phyloP scores from a whole-genome alignment of 352 stramenopile genomes.

The Thalassiosira hispida region DNA sequence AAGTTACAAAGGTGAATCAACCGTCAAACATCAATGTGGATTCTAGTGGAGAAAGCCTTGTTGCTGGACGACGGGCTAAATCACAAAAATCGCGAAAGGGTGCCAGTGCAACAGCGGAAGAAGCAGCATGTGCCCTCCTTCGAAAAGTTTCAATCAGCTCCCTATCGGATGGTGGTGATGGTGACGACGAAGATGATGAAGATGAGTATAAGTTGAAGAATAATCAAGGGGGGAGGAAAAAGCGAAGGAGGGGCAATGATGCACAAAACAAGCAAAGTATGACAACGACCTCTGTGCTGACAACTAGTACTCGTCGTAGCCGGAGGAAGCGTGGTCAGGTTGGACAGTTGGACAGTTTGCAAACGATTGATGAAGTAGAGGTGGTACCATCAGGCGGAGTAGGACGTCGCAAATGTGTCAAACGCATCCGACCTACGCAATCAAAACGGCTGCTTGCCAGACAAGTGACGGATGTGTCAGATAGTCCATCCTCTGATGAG shows the following conservation, averaged over 20 bases:
- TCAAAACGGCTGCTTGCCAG: not conserved
- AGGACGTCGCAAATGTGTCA: no score
- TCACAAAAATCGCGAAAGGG: slow-evolving; percentile 4
- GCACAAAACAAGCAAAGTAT: not conserved
- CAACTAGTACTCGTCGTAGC: not conserved
- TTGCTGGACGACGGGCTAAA: not conserved
- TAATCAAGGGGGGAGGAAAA: slow-evolving; percentile 13
- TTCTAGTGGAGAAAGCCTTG: slow-evolving; percentile 6
- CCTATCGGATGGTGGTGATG: slow-evolving; percentile 3
- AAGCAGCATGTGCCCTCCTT: not conserved
- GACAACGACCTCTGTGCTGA: not conserved
- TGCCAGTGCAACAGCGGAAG: no score
- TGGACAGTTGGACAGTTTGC: not conserved
- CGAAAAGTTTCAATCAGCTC: no score
- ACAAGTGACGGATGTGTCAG: slow-evolving; percentile 18
- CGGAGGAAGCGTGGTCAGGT: no score
- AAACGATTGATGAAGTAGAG: no score
- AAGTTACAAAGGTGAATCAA: slow-evolving; percentile 10
- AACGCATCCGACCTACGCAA: not conserved
- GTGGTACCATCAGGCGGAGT: no score
- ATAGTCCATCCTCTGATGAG: slow-evolving; percentile 16
- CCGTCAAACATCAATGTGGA: not conserved
- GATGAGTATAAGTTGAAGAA: slow-evolving; percentile 16
- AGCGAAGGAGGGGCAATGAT: slow-evolving; percentile 36
- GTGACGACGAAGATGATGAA: slow-evolving; percentile 11